phyloP scores from a whole-genome alignment of 2,329 filamentous ascomycete genomes.

The Mycosphaerelloides madeirae region DNA sequence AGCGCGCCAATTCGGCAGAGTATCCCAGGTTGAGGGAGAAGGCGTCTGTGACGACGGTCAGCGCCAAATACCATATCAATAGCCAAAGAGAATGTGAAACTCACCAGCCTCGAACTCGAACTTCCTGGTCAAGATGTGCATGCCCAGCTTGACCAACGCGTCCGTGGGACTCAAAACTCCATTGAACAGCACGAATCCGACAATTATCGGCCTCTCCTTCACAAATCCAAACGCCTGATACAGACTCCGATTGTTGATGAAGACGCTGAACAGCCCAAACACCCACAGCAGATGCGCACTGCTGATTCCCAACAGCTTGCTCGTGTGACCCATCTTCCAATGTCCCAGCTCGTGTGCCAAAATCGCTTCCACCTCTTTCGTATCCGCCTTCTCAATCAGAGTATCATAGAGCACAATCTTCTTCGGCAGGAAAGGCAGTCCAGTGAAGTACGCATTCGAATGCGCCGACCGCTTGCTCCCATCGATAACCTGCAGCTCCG shows the following conservation, averaged over 20 bases:
- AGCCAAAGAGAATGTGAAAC: conserved; percentile 22
- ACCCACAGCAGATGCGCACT: conserved; percentile 94
- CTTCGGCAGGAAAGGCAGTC: conserved; percentile 98
- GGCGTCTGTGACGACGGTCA: conserved; percentile 50
- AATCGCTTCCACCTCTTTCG: conserved; percentile 89
- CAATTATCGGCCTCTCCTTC: conserved; percentile 80
- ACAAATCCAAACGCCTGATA: conserved; percentile 89
- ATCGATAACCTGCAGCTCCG: conserved; percentile 91
- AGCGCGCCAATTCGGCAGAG: conserved; percentile 73
- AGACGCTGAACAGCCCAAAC: conserved; percentile 92
- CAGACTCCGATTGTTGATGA: conserved; percentile 89
- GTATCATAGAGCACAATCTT: conserved; percentile 99
- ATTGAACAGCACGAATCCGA: conserved; percentile 96
- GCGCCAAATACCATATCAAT: not conserved
- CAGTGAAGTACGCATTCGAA: conserved; percentile 94
- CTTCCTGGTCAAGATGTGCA: conserved; percentile 91
- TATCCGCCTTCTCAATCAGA: conserved; percentile 88
- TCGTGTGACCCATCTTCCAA: conserved; percentile 95
- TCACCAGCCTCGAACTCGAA: conserved; percentile 91
- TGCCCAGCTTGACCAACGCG: conserved; percentile 84
- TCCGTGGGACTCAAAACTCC: conserved; percentile 94
- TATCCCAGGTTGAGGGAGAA: conserved; percentile 86
- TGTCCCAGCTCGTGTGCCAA: conserved; percentile 94
- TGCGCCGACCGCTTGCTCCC: conserved; percentile 83
- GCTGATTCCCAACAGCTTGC: conserved; percentile 74